A percentile compares a stretch with the other conserved stretches of the same genome.
Conservation (phyloP, 2,329 filamentous ascomycete species). For the Xylariaceae sp. region DNA sequence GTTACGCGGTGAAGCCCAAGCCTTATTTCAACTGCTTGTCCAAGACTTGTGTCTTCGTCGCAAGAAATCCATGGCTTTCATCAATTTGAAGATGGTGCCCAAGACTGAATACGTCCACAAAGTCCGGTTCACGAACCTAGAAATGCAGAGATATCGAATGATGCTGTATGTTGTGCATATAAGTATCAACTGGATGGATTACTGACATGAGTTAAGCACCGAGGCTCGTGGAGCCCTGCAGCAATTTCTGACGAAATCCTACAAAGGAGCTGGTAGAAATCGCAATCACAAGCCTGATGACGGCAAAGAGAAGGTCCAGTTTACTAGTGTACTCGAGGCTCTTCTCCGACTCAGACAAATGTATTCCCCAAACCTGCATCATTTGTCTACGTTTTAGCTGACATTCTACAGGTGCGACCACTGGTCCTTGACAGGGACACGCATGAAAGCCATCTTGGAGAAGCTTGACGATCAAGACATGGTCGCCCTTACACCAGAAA, state of each 20-base stretch:
- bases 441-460: conserved; percentile 67
- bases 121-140: conserved; percentile 68
- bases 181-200: conserved; percentile 3
- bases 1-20: conserved; percentile 45
- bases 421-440: conserved; percentile 75
- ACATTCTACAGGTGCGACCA: conserved; percentile 64
- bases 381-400: conserved; percentile 13
- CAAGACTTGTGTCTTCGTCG: conserved; percentile 74
- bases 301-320: conserved; percentile 46
- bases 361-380: conserved; percentile 26
- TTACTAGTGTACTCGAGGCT: conserved; percentile 74
- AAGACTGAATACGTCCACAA: conserved; percentile 75
- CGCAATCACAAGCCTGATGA: conserved; percentile 33
- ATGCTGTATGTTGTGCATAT: conserved; percentile 50
- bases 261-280: conserved; percentile 27
- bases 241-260: conserved; percentile 41
- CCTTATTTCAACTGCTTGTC: conserved; percentile 72
- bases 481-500: conserved; percentile 69
- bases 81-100: conserved; percentile 73
- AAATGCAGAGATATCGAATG: conserved; percentile 73
- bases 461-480: conserved; percentile 64
- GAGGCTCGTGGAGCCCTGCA: conserved; percentile 72
- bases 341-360: conserved; percentile 78
- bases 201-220: conserved; percentile 40
- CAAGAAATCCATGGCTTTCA: conserved; percentile 83